Percentiles rank a stretch among this genome's conserved stretches.
These are phyloP conservation scores for Kuraishia hungarica DNA, from an alignment of 805 yeast species.

Conservation along the genomic window DNA sequence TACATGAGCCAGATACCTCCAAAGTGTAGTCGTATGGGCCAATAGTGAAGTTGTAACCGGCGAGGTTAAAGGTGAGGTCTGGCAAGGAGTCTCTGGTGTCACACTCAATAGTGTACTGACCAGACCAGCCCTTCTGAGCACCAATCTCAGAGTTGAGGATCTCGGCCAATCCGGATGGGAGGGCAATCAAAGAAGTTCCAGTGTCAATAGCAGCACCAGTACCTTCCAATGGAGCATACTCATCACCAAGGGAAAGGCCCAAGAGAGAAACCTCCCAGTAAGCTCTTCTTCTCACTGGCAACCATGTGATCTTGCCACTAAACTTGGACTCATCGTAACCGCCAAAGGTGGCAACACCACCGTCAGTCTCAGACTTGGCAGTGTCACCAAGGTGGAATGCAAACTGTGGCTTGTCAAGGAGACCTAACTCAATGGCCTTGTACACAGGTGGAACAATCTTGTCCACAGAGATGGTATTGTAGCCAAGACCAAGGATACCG, in stretches of 20 bases:
- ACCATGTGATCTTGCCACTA: constrained; percentile 83
- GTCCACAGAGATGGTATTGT: constrained; percentile 84
- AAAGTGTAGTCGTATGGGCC: constrained; percentile 86
- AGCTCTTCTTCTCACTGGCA: constrained; percentile 98
- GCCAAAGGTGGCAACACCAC: constrained; percentile 94
- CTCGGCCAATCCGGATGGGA: constrained; percentile 95
- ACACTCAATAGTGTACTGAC: constrained; percentile 94
- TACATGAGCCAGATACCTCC: constrained; percentile 92
- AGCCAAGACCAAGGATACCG: constrained; percentile 93
- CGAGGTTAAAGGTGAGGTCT: constrained; percentile 83
- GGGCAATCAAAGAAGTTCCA: constrained; percentile 92
- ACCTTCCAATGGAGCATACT: constrained; percentile 70
- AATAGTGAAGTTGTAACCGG: constrained; percentile 87
- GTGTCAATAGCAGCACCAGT: constrained; percentile 98
- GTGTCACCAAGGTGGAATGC: constrained; percentile 87
- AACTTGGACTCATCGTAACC: constrained; percentile 76
- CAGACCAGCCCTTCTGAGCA: constrained; percentile 95
- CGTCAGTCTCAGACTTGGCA: constrained; percentile 53
- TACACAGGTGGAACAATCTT: constrained; percentile 89
- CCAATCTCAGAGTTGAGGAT: constrained; percentile 93
- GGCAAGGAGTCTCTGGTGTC: constrained; percentile 77
- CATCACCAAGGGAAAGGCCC: constrained; percentile 86
- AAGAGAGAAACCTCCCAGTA: constrained; percentile 98
- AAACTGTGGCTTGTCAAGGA: constrained; percentile 78
- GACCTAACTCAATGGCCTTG: constrained; percentile 75